These are phyloP conservation scores for Artomyces pyxidatus DNA, from an alignment of 768 basidiomycete species.

Conservation along the genomic window DNA sequence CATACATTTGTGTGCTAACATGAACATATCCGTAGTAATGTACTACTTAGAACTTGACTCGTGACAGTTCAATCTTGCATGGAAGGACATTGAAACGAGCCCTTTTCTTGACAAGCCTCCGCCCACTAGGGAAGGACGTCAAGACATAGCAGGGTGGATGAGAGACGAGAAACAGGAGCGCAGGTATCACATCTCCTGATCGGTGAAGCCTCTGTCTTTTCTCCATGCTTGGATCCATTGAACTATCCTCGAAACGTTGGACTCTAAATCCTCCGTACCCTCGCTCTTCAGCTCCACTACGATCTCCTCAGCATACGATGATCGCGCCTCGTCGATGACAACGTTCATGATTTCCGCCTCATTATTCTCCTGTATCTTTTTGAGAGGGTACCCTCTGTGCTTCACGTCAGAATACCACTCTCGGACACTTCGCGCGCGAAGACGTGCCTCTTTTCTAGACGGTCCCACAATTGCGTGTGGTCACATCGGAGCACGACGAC, in stretches of 20 bases:
- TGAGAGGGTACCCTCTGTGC: conserved; percentile 70
- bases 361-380: conserved; percentile 98
- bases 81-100: too few relatives aligned
- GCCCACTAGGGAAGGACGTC: too few relatives aligned
- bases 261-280: conserved; percentile 69
- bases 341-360: conserved; percentile 98
- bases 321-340: conserved; percentile 79
- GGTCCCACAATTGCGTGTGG: conserved; percentile 81
- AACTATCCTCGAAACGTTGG: conserved; percentile 82
- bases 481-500: conserved; percentile 89
- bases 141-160: too few relatives aligned
- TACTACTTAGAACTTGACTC: too few relatives aligned
- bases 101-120: too few relatives aligned
- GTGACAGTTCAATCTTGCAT: too few relatives aligned
- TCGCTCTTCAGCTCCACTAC: conserved; percentile 81
- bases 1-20: too few relatives aligned
- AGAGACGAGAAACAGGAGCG: too few relatives aligned
- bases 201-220: conserved; percentile 18
- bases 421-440: neutral
- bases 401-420: neutral
- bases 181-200: too few relatives aligned
- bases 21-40: too few relatives aligned
- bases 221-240: conserved; percentile 80
- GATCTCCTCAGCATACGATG: conserved; percentile 79
- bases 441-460: conserved; percentile 79